phyloP scores from a whole-genome alignment of 805 yeast species.

The Diddensiella caesifluorescens region DNA sequence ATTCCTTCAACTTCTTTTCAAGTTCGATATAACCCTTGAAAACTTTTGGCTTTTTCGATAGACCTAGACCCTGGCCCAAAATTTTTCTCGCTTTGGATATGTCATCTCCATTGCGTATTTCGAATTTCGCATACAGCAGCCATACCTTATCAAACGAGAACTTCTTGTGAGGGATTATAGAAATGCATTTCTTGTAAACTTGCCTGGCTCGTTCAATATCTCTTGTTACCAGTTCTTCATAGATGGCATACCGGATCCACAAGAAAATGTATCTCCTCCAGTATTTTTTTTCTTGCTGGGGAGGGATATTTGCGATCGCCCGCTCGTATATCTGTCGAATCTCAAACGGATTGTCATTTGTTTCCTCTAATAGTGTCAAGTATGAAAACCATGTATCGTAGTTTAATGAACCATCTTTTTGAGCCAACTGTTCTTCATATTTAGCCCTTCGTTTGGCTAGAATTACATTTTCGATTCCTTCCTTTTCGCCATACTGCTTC shows the following conservation, averaged over 20 bases:
- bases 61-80: conserved; percentile 68
- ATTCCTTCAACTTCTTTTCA: conserved; percentile 66
- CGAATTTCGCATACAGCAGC: conserved; percentile 67
- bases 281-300: conserved; percentile 31
- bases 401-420: conserved; percentile 46
- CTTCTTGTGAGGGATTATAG: conserved; percentile 48
- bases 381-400: conserved; percentile 83
- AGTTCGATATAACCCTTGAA: conserved; percentile 60
- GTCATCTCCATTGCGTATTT: conserved; percentile 51
- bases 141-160: conserved; percentile 73
- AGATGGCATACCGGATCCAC: conserved; percentile 62
- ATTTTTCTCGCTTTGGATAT: conserved; percentile 56
- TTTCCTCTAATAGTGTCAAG: conserved; percentile 45
- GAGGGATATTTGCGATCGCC: conserved; percentile 43
- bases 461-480: conserved; percentile 49
- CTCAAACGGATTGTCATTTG: conserved; percentile 21
- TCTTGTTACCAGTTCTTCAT: conserved; percentile 47
- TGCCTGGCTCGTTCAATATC: conserved; percentile 44
- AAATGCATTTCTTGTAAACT: conserved; percentile 47
- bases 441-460: conserved; percentile 47
- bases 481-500: conserved; percentile 54
- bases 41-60: conserved; percentile 46
- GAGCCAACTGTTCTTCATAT: conserved; percentile 46
- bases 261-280: conserved; percentile 71
- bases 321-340: conserved; percentile 39